Evolutionary conservation across 2,329 filamentous ascomycete species (phyloP).

Genomic region (Tolypocladium album): DNA sequence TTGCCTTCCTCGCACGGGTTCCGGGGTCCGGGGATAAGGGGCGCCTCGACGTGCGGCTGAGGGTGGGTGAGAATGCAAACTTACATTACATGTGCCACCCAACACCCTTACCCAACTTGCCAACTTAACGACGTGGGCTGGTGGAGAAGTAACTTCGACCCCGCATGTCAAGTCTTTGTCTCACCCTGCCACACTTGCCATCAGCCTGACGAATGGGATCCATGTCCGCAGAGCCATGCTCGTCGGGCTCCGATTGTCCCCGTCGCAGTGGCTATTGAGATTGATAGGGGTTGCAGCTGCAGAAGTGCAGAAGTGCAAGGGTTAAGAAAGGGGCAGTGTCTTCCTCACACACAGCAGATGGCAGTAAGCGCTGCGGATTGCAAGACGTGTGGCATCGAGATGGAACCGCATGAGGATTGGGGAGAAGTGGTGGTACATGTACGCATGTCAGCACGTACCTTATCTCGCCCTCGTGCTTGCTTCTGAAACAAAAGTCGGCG

Average conservation of each 20-base stretch:
- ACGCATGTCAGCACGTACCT: too few species aligned
- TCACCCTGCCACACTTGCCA: not conserved
- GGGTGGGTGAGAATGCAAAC: not conserved
- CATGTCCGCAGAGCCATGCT: not conserved
- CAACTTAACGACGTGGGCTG: too few species aligned
- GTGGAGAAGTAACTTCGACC: not conserved
- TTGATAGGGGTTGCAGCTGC: not conserved
- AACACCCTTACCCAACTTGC: too few species aligned
- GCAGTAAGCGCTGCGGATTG: too few species aligned
- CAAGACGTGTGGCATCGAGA: too few species aligned
- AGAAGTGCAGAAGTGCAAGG: not conserved
- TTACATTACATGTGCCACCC: too few species aligned
- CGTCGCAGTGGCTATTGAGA: not conserved
- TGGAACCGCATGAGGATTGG: too few species aligned
- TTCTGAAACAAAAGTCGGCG: too few species aligned
- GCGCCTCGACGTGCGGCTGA: not conserved
- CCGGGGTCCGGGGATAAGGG: not conserved
- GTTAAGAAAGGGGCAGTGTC: too few species aligned
- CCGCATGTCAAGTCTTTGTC: not conserved
- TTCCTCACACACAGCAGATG: too few species aligned
- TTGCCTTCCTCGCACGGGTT: not conserved
- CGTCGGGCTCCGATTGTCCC: not conserved
- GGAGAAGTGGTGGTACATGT: too few species aligned
- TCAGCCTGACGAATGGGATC: not conserved
- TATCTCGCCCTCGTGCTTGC: too few species aligned